phyloP scores from a whole-genome alignment of 2,329 filamentous ascomycete genomes.

The Corynespora cassiicola region DNA sequence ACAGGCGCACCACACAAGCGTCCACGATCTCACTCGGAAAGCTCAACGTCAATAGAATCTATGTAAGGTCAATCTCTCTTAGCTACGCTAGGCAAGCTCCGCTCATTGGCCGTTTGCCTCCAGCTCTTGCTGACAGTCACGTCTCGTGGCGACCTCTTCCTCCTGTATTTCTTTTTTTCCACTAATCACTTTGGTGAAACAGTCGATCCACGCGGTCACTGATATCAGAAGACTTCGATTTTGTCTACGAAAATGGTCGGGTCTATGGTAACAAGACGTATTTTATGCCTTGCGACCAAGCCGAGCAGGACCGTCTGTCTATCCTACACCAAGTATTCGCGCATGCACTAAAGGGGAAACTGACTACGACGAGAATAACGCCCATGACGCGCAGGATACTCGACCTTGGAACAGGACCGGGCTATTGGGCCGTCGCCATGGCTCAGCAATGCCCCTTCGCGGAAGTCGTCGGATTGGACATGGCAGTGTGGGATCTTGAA shows the following conservation, averaged over 20 bases:
- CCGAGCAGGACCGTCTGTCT: conserved; percentile 68
- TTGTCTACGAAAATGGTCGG: conserved; percentile 66
- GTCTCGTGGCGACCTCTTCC: background rate
- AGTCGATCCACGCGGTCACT: conserved; percentile 46
- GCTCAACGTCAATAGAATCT: conserved; percentile 39
- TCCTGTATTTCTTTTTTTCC: background rate
- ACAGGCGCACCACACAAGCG: conserved; percentile 42
- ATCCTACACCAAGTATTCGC: conserved; percentile 70
- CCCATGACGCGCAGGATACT: conserved; percentile 36
- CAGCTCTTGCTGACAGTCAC: background rate
- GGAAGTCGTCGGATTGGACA: conserved; percentile 58
- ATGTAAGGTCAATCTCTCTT: conserved; percentile 32
- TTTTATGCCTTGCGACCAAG: conserved; percentile 71
- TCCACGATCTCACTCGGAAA: conserved; percentile 37
- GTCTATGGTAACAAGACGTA: conserved; percentile 68
- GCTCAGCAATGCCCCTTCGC: conserved; percentile 51
- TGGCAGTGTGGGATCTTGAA: conserved; percentile 58
- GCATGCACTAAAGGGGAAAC: conserved; percentile 39
- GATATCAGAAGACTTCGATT: conserved; percentile 58
- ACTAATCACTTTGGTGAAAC: conserved; percentile 4
- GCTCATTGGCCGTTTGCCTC: background rate
- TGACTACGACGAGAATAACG: conserved; percentile 42
- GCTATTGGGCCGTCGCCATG: conserved; percentile 58
- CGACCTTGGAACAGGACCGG: conserved; percentile 56
- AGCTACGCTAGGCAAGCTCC: too few species aligned